Base-by-base conservation (phyloP, 345 rosid genomes). In the Sapria himalayana region DNA sequence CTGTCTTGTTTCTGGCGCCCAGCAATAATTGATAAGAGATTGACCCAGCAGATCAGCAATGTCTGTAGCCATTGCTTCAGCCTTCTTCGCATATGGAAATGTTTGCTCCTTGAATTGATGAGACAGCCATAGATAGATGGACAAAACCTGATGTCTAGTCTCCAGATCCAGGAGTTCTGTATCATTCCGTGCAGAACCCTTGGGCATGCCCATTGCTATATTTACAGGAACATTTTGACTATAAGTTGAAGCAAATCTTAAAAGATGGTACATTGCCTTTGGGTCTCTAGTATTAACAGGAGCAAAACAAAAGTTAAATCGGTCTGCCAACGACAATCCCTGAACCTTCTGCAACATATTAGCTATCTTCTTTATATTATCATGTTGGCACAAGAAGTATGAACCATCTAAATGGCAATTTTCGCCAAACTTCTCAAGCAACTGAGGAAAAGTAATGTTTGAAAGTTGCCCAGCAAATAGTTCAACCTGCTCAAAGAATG, bases 271-370 rank as follows among this genome's bases (percentile, higher is more conserved):
- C 97, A 81, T 78, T 2, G 92, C 81, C 58, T 72, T 78, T 19
- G 97, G 94, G 56, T 86, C 85, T 63, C 94, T 68, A 18, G 81
- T 22, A 62, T 81, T 86, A 32, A 81, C 89, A 3, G 97, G 97
- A 14, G 97, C 94, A 50, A 86, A 86, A 52, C 85, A 81, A 61
- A 86, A 86, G 72, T 86, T 78, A 55, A 81, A 86, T 22, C 97
- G 73, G 43, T 86, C 92, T 63, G 75, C 77, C 33, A 86, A 53
- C 13, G 97, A 81, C 41, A 86, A 25, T 18, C 79, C 79, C 20
- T 45, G 47, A 6, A 81, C 76, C 61, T 68, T 86, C 72, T 86
- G 92, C 69, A 86, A 60, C 96, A 81, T 73, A 55, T 81, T 81
- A 23, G 94, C 97, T 6, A 86, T 86, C 68, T 78, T 86, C 68